Evolutionary conservation across 2,329 filamentous ascomycete species (phyloP).

Genomic region (Aspergillus luchuensis): DNA sequence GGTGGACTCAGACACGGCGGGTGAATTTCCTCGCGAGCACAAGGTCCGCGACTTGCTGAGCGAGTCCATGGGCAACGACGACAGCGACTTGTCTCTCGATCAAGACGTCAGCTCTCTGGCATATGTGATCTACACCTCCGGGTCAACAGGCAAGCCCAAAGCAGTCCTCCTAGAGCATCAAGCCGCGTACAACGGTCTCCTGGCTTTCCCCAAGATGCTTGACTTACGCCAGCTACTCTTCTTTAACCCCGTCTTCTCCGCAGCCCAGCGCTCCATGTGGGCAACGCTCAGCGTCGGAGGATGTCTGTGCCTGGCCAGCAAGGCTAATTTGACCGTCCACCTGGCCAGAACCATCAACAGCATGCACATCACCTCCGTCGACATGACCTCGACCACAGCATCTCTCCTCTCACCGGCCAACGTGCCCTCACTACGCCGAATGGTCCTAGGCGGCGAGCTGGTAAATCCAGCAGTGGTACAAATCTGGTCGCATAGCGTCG

Average conservation of each 20-base stretch:
- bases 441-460: conserved; percentile 18
- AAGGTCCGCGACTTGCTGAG: conserved; percentile 7
- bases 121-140: conserved; percentile 22
- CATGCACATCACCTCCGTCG: conserved; percentile 16
- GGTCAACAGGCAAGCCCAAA: conserved; percentile 20
- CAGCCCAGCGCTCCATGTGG: conserved; percentile 17
- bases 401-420: conserved; percentile 12
- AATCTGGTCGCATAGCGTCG: conserved; percentile 13
- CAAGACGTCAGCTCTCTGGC: conserved; percentile 1
- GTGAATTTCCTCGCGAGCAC: neutral
- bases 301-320: conserved; percentile 9
- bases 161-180: conserved; percentile 10
- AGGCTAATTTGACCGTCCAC: conserved; percentile 3
- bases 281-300: conserved; percentile 16
- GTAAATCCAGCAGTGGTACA: conserved; percentile 10
- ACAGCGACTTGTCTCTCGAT: neutral
- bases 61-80: neutral
- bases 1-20: neutral
- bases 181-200: conserved; percentile 2
- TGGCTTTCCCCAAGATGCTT: conserved; percentile 1
- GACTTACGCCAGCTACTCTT: conserved; percentile 16
- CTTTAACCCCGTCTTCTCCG: conserved; percentile 20
- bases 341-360: conserved; percentile 7
- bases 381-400: conserved; percentile 14
- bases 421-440: conserved; percentile 12